These are phyloP conservation scores for Colletotrichum acutatum DNA, from an alignment of 2,329 filamentous ascomycete species.

Conservation along the genomic window DNA sequence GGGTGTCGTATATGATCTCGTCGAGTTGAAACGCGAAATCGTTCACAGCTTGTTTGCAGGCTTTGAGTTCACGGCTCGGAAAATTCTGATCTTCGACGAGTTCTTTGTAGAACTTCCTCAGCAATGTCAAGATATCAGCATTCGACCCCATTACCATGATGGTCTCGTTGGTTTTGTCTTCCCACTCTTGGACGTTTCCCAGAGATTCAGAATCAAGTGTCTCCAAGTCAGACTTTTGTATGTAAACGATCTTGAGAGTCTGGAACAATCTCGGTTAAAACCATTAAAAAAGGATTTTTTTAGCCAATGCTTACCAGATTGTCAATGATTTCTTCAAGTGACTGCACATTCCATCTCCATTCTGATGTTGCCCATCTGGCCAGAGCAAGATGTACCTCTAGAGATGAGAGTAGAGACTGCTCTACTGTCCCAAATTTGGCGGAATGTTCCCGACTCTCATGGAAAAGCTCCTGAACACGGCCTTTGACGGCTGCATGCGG, in stretches of 20 bases:
- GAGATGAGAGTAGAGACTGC: conserved; percentile 39
- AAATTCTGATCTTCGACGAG: conserved; percentile 45
- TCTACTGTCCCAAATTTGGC: conserved; percentile 44
- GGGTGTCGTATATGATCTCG: conserved; percentile 8
- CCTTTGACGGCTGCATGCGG: conserved; percentile 43
- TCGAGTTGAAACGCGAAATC: background rate
- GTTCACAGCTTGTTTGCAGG: background rate
- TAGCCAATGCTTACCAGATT: conserved; percentile 38
- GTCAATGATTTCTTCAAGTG: conserved; percentile 26
- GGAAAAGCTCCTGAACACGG: background rate
- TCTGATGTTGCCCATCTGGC: conserved; percentile 35
- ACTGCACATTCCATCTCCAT: conserved; percentile 39
- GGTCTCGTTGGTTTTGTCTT: conserved; percentile 49
- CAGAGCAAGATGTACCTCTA: background rate
- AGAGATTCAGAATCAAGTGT: conserved; percentile 35
- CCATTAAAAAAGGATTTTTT: conserved; percentile 30
- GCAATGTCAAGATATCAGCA: conserved; percentile 46
- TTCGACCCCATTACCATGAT: conserved; percentile 52
- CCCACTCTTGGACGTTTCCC: conserved; percentile 47
- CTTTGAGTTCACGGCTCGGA: background rate
- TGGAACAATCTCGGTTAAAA: too few relatives aligned
- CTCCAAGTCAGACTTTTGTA: background rate
- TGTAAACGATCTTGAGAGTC: background rate
- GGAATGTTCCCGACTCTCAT: background rate
- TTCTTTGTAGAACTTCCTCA: conserved; percentile 46